Base-by-base conservation (phyloP, 225 moss, liverwort and hornwort genomes). In the Pseudisothecium myosuroides region DNA sequence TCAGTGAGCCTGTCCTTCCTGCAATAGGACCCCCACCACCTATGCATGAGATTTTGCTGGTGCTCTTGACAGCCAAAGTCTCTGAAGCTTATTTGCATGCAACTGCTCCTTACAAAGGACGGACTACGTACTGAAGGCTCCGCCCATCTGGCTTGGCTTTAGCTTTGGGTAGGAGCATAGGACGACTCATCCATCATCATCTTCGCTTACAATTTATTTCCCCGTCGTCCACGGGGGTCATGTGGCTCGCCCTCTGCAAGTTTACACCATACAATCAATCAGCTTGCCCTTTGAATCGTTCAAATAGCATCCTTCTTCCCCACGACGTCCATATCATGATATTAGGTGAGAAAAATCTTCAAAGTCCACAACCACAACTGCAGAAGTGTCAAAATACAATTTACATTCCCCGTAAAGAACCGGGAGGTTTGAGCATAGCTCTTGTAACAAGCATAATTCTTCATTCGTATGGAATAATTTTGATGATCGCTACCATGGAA, bases 311-410 rank as follows among this genome's bases (percentile, higher is more conserved):
- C 80, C 12, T 58, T 39, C 4, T 12, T 41, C 4, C 19, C 9
- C 8, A 18, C 1, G 5, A 58, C 3, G 2, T 26, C 28, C 8
- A 1, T 75, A 10, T n/a, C 11, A 7, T 1, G 3, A 37, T 37
- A 54, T 7, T 55, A 55, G 17, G 4, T 18, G 17, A 28, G 32
- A 8, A 56, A 37, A 26, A 26, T 11, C 17, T 58, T 34, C 28
- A 28, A 58, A n/a, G 39, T 27, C 58, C 18, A 58, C 39, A 56
- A 56, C 58, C 18, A 58, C 39, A 56, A 56, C 0, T 1, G 6
- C 2, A 23, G 6, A 18, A 21, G 14, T 21, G 8, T 1, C 4
- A 5, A 41, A 45, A 15, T 50, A 77, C 9, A 6, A 36, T 36
- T 22, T 36, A 20, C 14, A 23, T n/a, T n/a, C n/a, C n/a, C n/a